Base-by-base conservation (phyloP, 208 protist genomes). In the Leishmania lainsoni region DNA sequence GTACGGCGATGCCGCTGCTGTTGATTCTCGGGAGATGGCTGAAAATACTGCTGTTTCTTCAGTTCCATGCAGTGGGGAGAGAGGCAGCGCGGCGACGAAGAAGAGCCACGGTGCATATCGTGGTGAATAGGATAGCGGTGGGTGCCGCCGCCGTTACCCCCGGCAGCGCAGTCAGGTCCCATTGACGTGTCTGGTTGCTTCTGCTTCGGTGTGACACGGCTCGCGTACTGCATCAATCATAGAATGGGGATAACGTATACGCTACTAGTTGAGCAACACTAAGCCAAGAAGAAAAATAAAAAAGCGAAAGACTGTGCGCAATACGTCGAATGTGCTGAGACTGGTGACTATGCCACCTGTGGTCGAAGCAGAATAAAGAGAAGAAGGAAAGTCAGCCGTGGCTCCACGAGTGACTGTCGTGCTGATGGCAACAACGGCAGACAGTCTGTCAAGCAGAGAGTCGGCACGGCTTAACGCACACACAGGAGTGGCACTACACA, bases 21-120 rank as follows among this genome's bases (percentile, higher is more conserved):
- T 76, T 48, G 26, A 22, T 3, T 3, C 72, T 58, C 52, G 3
- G 42, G 42, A 72, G 68, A 29, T 39, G 68, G 49, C 68, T 76
- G 75, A 52, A 10, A 52, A 35, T 22, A 35, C 20, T 54, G 51
- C 22, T 78, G 75, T 17, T 65, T 58, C 35, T 65, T 56, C 35
- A 54, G 26, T 51, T 39, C 58, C 52, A 22, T 68, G 52, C 26
- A 8, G 72, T 58, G 80, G 0, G 45, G n/a, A 48, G 73, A 84
- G 17, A 8, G 68, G 45, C 56, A 61, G 32, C 17, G 75, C 32
- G 75, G 78, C 16, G 69, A 49, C 54, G 80, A 59, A 8, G 68
- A 61, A 52, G 48, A 3, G 20, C 54, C 75, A 9, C 35, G 26
- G 42, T 58, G 39, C 54, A 80, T 22, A 71, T 80, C 63, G n/a